Evolutionary conservation across 345 rosid species (phyloP), one percentile per base, ranked within the genome.

Genomic region (Stellera chamaejasme): DNA sequence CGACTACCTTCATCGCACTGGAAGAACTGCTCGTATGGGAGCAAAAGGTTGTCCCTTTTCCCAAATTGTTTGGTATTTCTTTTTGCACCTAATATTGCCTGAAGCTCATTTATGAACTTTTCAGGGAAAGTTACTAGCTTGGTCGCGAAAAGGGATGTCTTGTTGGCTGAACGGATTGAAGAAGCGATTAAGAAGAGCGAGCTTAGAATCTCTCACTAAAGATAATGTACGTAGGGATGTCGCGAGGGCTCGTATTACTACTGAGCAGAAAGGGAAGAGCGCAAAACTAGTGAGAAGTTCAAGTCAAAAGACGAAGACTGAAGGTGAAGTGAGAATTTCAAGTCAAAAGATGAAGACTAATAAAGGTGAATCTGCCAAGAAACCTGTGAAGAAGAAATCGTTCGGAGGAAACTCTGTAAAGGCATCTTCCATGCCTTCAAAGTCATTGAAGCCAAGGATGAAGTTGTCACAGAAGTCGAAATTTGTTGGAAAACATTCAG

Each of bases 11-110:
- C 98, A 88, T 77, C 95, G 95, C 51, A 86, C 93, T 0, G 98
- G 96, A 46, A 81, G 97, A 84, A 92, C 95, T 59, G 97, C 98
- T 63, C 87, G 93, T 2, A 92, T 92, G 98, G 97, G 98, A 51
- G 98, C 97, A 54, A 86, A 92, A 86, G 97, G 96, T 92, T 56
- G 13, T 41, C 45, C 43, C 6, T 53, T 32, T 32, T 46, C 42
- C 15, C 8, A 19, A 2, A 8, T 44, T 56, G n/a, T n/a, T n/a
- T n/a, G n/a, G n/a, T n/a, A n/a, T n/a, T n/a, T n/a, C n/a, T n/a
- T 10, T 54, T 42, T 0, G 15, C 13, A 39, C 47, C 12, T 25
- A 32, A 50, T 2, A 1, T 25, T 4, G 39, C 7, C 39, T 32
- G 39, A 32, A 32, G 7, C 39, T 32, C 39, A 32, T 32, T 32